A percentile compares a stretch with the other conserved stretches of the same genome.
phyloP scores from a whole-genome alignment of 2,329 filamentous ascomycete species.

The Sarocladium oryzae region DNA sequence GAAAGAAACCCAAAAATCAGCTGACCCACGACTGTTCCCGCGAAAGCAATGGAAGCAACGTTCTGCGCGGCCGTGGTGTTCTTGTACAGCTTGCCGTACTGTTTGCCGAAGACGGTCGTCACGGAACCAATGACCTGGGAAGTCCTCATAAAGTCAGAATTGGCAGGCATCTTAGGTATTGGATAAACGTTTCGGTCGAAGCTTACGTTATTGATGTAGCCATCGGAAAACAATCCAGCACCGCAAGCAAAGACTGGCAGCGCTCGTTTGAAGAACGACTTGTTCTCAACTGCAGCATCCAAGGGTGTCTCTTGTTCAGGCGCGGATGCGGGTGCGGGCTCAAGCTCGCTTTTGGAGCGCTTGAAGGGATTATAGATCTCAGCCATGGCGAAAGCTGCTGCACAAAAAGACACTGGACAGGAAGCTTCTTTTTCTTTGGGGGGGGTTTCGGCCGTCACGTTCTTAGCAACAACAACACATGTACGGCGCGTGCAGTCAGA shows the following conservation, averaged over 20 bases:
- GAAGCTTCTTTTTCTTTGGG: neutral
- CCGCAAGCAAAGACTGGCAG: constrained; percentile 80
- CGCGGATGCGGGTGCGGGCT: neutral
- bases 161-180: no score
- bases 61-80: constrained; percentile 64
- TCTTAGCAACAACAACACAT: neutral
- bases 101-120: constrained; percentile 61
- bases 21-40: constrained; percentile 77
- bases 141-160: neutral
- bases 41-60: constrained; percentile 77
- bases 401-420: neutral
- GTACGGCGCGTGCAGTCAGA: neutral
- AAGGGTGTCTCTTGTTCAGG: neutral
- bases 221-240: constrained; percentile 84
- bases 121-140: constrained; percentile 80
- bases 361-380: constrained; percentile 3
- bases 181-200: neutral
- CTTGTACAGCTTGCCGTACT: constrained; percentile 68
- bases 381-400: neutral
- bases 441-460: neutral
- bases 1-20: constrained; percentile 73
- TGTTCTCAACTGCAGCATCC: constrained; percentile 12
- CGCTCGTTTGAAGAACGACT: constrained; percentile 17
- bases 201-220: constrained; percentile 78
- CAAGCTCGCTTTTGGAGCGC: neutral